Evolutionary conservation across 106 monocot genomes (phyloP).

Genomic region (Xerophyta viscosa): DNA sequence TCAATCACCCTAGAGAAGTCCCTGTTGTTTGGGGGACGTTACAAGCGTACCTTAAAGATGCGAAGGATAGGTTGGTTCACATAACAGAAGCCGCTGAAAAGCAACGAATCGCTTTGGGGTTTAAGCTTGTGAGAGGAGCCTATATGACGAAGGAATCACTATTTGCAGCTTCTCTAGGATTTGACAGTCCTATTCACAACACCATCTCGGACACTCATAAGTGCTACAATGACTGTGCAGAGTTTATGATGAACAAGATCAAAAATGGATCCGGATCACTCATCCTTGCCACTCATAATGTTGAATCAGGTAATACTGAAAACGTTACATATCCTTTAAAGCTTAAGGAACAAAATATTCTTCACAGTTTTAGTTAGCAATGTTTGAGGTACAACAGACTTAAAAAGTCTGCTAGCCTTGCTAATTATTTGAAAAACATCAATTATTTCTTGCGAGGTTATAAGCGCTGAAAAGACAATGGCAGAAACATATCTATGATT

Average conservation of each 20-base stretch:
- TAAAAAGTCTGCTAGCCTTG: no score
- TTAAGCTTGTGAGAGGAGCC: slow-evolving; percentile 91
- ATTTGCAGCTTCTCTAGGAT: slow-evolving; percentile 46
- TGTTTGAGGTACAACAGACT: no score
- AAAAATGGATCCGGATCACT: slow-evolving; percentile 34
- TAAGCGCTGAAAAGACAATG: no score
- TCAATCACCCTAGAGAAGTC: slow-evolving; percentile 20
- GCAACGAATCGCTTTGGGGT: slow-evolving; percentile 45
- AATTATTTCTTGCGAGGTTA: no score
- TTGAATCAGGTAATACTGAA: slow-evolving; percentile 51
- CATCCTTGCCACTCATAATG: slow-evolving; percentile 91
- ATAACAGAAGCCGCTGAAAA: slow-evolving; percentile 43
- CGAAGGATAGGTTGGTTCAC: slow-evolving; percentile 54
- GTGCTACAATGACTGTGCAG: slow-evolving; percentile 64
- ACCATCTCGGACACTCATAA: slow-evolving; percentile 59
- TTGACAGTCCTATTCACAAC: slow-evolving; percentile 59
- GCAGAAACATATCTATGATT: no score
- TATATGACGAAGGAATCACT: slow-evolving; percentile 66
- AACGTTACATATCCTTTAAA: neutral
- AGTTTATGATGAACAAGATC: slow-evolving; percentile 56
- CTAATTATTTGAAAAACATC: no score
- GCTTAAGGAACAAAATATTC: no score
- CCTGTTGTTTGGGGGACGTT: slow-evolving; percentile 76
- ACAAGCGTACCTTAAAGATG: slow-evolving; percentile 72
- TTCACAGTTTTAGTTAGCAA: no score